Evolutionary conservation across 345 rosid genomes (phyloP), one percentile per base, ranked within the genome.

Genomic region (Mallotus nudiflorus): DNA sequence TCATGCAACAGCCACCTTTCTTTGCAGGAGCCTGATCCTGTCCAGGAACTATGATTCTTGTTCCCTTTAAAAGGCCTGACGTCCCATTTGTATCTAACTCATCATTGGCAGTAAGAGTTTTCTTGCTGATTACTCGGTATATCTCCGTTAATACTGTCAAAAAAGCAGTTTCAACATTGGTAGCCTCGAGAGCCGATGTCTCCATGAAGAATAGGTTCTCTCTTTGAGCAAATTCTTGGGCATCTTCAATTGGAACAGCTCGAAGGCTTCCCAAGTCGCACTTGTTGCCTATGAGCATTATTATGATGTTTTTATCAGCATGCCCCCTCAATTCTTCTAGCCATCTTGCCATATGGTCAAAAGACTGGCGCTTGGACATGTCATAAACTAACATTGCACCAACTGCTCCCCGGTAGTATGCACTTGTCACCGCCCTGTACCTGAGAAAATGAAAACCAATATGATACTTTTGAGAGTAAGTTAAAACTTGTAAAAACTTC

Each of bases 351-450:
- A 89, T 87, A 85, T 91, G 90, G 52, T 91, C 92, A 3, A 89
- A 91, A 11, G 97, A 91, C 68, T 89, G 97, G 29, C 97, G 88
- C 78, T 91, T 89, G 5, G 94, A 83, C 97, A 91, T 87, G 88
- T 91, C 97, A 12, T 87, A 91, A 2, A 91, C 91, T 71, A 91
- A 27, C 94, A 91, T 87, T 28, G 94, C 97, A 45, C 97, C 97
- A 9, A 89, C 92, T 9, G 94, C 92, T 64, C 94, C 94, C 19
- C 92, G 69, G 81, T 91, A 88, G 80, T 87, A 89, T 27, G 97
- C 97, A 16, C 97, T 91, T 39, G 94, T 91, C 76, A 91, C 94
- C 27, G 92, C 94, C 59, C 97, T 82, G 76, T 91, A 91, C 86
- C 97, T 91, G 81, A 66, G 44, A 28, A 35, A 20, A 53, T 14